These are phyloP conservation scores for Leccinum subgranulosum DNA, from an alignment of 768 basidiomycete genomes.

Conservation along the genomic window DNA sequence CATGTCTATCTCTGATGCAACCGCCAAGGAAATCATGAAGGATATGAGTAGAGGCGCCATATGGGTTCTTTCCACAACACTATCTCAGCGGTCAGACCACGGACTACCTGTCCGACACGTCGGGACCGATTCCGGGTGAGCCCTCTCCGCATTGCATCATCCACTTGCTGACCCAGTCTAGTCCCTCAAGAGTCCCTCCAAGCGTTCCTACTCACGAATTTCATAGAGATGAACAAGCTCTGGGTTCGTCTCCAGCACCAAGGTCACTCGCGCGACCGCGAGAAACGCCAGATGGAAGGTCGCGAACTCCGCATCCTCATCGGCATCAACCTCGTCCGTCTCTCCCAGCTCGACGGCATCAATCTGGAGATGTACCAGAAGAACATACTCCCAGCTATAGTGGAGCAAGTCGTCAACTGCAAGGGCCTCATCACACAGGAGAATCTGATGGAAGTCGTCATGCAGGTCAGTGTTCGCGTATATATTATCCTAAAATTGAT, in stretches of 20 bases:
- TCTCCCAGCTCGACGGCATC: too few relatives aligned
- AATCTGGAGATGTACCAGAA: too few relatives aligned
- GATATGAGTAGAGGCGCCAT: too few relatives aligned
- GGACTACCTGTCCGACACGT: too few relatives aligned
- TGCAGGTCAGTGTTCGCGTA: slow-evolving; percentile 58
- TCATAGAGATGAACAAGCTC: slow-evolving; percentile 99
- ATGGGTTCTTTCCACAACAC: too few relatives aligned
- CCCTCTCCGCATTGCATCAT: too few relatives aligned
- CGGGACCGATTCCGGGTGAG: too few relatives aligned
- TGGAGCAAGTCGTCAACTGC: slow-evolving; percentile 98
- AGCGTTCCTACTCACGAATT: slow-evolving; percentile 90
- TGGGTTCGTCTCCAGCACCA: slow-evolving; percentile 99
- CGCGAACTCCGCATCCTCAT: slow-evolving; percentile 53
- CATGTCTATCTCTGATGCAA: too few relatives aligned
- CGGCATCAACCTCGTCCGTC: not conserved
- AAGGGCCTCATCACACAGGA: slow-evolving; percentile 97
- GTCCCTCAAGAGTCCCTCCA: slow-evolving; percentile 36
- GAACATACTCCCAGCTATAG: slow-evolving; percentile 68
- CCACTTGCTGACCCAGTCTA: too few relatives aligned
- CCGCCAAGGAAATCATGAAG: too few relatives aligned
- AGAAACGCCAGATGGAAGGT: too few relatives aligned
- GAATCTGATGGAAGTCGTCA: slow-evolving; percentile 99
- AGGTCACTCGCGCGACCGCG: slow-evolving; percentile 37
- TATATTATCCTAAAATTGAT: not conserved
- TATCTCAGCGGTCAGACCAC: too few relatives aligned